Base-by-base conservation (phyloP, 1,284 basidiomycete species). In the Pyrrhoderma noxium region DNA sequence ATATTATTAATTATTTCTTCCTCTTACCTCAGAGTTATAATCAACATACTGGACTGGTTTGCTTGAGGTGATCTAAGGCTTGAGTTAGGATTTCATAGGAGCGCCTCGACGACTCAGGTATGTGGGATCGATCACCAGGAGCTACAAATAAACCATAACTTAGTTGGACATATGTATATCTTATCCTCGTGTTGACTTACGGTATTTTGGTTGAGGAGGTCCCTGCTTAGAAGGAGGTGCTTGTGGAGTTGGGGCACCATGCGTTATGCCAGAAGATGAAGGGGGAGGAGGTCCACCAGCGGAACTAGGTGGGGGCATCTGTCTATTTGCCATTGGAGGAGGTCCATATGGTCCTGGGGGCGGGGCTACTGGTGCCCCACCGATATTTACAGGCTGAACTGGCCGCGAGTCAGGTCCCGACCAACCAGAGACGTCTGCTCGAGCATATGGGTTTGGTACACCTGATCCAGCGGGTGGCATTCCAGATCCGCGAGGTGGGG, bases 111-210 rank as follows among this genome's bases (percentile, higher is more conserved):
- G 74, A 69, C 8, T 85, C 81, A 3, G 93, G 85, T 53, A 98
- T 95, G 67, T 97, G 95, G 25, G 79, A 82, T 34, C 93, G 79
- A 66, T 98, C 94, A 52, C 94, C 94, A 39, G 84, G 75, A 27
- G 93, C 91, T 94, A 62, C 8, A 53, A 53, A 58, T 14, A 47
- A 45, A 52, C 51, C 34, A 38, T 31, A 8, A 52, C 56, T 54
- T 27, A 55, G 46, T 45, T 40, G 50, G 34, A 39, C 8, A 13
- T 44, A n/a, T 19, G 46, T 19, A 25, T 50, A 21, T 22, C 21
- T 34, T 43, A 27, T 35, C 18, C 40, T 45, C 7, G 48, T 46
- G 36, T 22, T 8, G 27, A 85, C 87, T 68, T 61, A 92, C 92
- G 91, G 69, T 94, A 93, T 70, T 93, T 92, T 19, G 88, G 81